A percentile compares a stretch with the other conserved stretches of the same genome.
phyloP scores from a whole-genome alignment of 2,329 filamentous ascomycete species.

The Aspergillus tubingensis region DNA sequence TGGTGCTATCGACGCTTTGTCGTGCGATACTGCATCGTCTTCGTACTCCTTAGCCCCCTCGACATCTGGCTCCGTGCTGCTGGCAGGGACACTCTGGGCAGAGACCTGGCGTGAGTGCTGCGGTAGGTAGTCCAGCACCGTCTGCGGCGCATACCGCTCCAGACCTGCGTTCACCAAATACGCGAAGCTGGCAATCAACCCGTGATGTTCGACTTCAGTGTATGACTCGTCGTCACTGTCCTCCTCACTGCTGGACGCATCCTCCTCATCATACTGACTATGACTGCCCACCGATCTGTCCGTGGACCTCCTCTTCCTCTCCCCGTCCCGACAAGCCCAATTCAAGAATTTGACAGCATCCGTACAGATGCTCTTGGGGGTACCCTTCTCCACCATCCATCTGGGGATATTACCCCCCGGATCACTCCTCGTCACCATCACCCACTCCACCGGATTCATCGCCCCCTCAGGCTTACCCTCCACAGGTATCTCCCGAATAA shows the following conservation, averaged over 20 bases:
- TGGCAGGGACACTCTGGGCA: neutral
- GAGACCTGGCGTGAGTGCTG: slow-evolving; percentile 24
- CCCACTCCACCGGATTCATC: slow-evolving; percentile 76
- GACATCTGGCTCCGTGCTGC: neutral
- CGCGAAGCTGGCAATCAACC: slow-evolving; percentile 40
- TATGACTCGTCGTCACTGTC: slow-evolving; percentile 22
- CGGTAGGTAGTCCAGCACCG: slow-evolving; percentile 52
- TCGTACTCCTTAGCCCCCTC: neutral
- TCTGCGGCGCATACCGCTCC: slow-evolving; percentile 55
- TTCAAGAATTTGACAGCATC: slow-evolving; percentile 81
- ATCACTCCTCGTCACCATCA: slow-evolving; percentile 89
- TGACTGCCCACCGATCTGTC: slow-evolving; percentile 4
- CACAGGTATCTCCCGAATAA: slow-evolving; percentile 77
- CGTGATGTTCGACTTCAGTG: slow-evolving; percentile 31
- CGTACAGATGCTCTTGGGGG: slow-evolving; percentile 74
- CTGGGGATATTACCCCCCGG: slow-evolving; percentile 84
- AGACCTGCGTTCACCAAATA: slow-evolving; percentile 44
- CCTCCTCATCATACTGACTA: slow-evolving; percentile 7
- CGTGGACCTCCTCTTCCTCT: slow-evolving; percentile 2
- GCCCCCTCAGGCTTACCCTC: slow-evolving; percentile 31
- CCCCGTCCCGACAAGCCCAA: slow-evolving; percentile 65
- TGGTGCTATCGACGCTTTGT: slow-evolving; percentile 13
- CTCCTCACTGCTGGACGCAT: neutral
- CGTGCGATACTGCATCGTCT: slow-evolving; percentile 16
- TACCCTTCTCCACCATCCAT: slow-evolving; percentile 89